phyloP scores from a whole-genome alignment of 148 eudicot genomes.

The Polygonum maritimum region DNA sequence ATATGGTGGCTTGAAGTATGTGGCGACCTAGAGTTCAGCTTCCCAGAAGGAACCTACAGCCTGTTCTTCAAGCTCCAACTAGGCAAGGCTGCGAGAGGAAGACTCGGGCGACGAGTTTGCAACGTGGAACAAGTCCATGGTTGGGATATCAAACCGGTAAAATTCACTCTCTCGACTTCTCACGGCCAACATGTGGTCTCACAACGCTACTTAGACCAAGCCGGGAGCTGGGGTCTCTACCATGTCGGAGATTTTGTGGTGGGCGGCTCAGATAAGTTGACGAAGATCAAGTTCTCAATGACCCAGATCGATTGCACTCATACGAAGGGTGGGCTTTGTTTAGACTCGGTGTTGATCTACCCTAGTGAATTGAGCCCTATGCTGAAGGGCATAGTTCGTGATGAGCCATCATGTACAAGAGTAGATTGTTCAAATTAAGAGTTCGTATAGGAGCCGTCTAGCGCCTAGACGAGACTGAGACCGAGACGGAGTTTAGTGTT shows the following conservation, averaged over 20 bases:
- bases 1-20: constrained; percentile 77
- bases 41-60: constrained; percentile 48
- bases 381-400: background rate
- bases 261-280: constrained; percentile 10
- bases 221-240: constrained; percentile 39
- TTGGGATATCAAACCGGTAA: constrained; percentile 59
- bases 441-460: no score
- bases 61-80: constrained; percentile 50
- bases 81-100: constrained; percentile 30
- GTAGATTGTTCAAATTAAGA: background rate
- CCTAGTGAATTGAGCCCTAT: constrained; percentile 21
- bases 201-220: constrained; percentile 28
- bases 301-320: constrained; percentile 81
- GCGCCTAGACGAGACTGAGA: no score
- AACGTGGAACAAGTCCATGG: constrained; percentile 45
- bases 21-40: constrained; percentile 50
- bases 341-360: constrained; percentile 58
- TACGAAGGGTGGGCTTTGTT: constrained; percentile 60
- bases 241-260: constrained; percentile 63
- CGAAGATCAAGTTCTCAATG: constrained; percentile 51
- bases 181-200: constrained; percentile 30
- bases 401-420: background rate
- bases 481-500: no score
- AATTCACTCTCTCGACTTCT: constrained; percentile 37
- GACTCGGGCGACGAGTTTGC: constrained; percentile 21